These are phyloP conservation scores for Trebouxia sp. DNA, from an alignment of 139 green algal genomes.

Conservation along the genomic window DNA sequence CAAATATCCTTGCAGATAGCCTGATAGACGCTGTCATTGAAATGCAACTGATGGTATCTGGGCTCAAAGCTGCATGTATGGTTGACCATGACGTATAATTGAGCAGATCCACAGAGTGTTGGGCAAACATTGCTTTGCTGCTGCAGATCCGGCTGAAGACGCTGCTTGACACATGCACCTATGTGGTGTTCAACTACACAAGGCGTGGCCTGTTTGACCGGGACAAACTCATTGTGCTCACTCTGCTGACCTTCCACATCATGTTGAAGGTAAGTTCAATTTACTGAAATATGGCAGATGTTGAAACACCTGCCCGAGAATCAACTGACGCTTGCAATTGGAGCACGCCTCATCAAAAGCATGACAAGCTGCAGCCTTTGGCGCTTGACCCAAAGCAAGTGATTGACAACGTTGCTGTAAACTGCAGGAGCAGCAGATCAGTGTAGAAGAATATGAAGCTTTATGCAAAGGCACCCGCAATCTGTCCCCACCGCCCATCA, in stretches of 20 bases:
- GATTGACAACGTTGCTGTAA: neutral
- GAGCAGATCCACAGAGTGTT: too few species aligned
- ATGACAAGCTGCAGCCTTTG: too few species aligned
- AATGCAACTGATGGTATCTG: too few species aligned
- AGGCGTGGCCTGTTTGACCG: slow-evolving; percentile 83
- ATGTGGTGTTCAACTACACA: slow-evolving; percentile 87
- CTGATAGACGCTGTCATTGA: too few species aligned
- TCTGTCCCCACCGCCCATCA: slow-evolving; percentile 65
- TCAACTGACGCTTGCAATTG: too few species aligned
- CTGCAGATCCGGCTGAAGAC: slow-evolving; percentile 49
- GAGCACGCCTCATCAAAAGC: too few species aligned
- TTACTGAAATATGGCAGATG: too few species aligned
- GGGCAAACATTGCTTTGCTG: too few species aligned
- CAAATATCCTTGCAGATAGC: too few species aligned
- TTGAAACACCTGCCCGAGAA: too few species aligned
- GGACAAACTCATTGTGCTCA: slow-evolving; percentile 87
- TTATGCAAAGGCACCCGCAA: slow-evolving; percentile 70
- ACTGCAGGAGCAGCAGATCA: slow-evolving; percentile 53
- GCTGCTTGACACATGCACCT: slow-evolving; percentile 78
- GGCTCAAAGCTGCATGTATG: too few species aligned
- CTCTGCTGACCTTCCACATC: slow-evolving; percentile 74
- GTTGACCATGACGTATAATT: too few species aligned
- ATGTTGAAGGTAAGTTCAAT: slow-evolving; percentile 28
- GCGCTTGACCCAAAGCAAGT: neutral
- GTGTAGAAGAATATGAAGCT: slow-evolving; percentile 71